phyloP scores from a whole-genome alignment of 2,329 filamentous ascomycete genomes.

The Neonectria magnoliae region DNA sequence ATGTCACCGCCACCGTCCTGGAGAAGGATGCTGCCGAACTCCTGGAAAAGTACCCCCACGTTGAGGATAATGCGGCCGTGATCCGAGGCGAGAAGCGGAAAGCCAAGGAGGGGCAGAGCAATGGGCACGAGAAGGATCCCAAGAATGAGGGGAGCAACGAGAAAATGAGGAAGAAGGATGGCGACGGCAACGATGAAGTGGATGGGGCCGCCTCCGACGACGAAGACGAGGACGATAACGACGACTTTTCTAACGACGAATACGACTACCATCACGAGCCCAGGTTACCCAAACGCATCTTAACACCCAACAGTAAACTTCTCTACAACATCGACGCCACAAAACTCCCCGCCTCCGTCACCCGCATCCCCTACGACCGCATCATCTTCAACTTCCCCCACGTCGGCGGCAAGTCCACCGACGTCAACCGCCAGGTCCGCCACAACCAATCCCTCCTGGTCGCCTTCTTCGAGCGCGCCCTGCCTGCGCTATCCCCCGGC shows the following conservation, averaged over 20 bases:
- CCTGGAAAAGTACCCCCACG: constrained; percentile 78
- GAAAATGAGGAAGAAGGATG: constrained; percentile 26
- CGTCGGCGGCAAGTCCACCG: constrained; percentile 88
- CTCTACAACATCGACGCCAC: constrained; percentile 75
- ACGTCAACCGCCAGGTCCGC: constrained; percentile 93
- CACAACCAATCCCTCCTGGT: constrained; percentile 86
- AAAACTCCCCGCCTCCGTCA: constrained; percentile 62
- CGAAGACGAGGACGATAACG: constrained; percentile 26
- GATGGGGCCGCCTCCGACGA: constrained; percentile 29
- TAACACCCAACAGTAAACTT: constrained; percentile 50
- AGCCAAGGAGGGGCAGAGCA: constrained; percentile 23
- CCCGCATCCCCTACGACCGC: constrained; percentile 69
- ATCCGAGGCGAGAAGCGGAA: constrained; percentile 49
- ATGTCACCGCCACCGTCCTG: constrained; percentile 75
- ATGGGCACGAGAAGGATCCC: constrained; percentile 12
- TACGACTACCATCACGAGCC: constrained; percentile 30
- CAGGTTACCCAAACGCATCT: constrained; percentile 19
- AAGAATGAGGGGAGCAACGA: constrained; percentile 21
- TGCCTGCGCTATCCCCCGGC: constrained; percentile 51
- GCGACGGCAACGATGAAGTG: constrained; percentile 26
- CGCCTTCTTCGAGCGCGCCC: constrained; percentile 69
- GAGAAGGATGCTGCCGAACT: constrained; percentile 69
- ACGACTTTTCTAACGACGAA: constrained; percentile 33
- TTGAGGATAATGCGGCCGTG: constrained; percentile 64
- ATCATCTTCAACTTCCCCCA: constrained; percentile 98